phyloP scores from a whole-genome alignment of 2,329 filamentous ascomycete species.

The Paraconiothyrium brasiliense region DNA sequence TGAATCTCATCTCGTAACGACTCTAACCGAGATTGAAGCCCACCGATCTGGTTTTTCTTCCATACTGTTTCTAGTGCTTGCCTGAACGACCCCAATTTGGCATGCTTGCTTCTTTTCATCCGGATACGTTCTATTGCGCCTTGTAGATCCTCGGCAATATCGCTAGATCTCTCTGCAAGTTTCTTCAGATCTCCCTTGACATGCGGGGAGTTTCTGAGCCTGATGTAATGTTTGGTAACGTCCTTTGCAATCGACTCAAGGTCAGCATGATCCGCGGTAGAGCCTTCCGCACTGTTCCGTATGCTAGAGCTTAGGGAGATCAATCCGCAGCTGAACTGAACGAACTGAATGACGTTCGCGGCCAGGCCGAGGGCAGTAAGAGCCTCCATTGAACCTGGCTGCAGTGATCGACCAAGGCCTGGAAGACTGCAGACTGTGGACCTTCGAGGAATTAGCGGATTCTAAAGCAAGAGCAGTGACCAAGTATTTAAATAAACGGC shows the following conservation, averaged over 20 bases:
- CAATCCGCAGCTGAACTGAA: constrained; percentile 17
- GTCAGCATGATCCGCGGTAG: constrained; percentile 1
- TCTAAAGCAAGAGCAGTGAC: no score
- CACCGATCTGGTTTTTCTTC: constrained; percentile 14
- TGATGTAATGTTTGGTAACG: not conserved
- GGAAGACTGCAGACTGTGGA: no score
- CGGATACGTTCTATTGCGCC: no score
- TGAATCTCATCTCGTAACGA: constrained; percentile 10
- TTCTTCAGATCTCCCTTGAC: no score
- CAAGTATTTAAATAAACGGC: no score
- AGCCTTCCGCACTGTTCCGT: constrained; percentile 1
- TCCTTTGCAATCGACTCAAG: constrained; percentile 12
- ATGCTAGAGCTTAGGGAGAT: constrained; percentile 11
- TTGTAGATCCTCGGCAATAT: no score
- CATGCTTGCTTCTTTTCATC: not conserved
- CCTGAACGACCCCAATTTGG: constrained; percentile 14
- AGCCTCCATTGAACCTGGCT: not conserved
- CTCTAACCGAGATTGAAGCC: constrained; percentile 11
- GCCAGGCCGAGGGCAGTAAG: constrained; percentile 18
- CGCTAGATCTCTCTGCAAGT: no score
- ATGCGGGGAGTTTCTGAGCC: not conserved
- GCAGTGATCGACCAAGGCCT: no score
- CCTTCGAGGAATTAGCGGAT: no score
- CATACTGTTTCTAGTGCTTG: constrained; percentile 15
- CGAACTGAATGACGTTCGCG: constrained; percentile 21